These are phyloP conservation scores for Lunasporangiospora selenospora DNA, from an alignment of 192 early-diverging fungal species.

Conservation along the genomic window DNA sequence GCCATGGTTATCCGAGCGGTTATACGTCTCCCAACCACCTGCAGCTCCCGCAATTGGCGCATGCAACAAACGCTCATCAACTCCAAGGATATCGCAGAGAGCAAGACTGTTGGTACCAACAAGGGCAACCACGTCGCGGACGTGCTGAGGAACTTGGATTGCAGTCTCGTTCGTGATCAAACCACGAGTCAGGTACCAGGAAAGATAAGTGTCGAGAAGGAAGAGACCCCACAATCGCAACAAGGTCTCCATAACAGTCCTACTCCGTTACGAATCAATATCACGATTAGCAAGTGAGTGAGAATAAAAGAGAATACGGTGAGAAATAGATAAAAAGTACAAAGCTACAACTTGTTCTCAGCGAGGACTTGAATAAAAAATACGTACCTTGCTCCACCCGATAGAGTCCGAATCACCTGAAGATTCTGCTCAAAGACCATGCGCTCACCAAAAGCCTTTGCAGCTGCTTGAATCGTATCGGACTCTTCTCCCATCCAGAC, in stretches of 20 bases:
- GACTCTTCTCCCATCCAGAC: constrained; percentile 74
- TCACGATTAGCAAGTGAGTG: background rate
- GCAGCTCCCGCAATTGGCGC: constrained; percentile 65
- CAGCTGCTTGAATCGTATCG: constrained; percentile 62
- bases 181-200: constrained; percentile 50
- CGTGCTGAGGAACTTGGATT: constrained; percentile 19
- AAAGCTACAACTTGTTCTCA: too few species aligned
- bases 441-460: constrained; percentile 65
- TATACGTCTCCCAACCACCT: constrained; percentile 62
- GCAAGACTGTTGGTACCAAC: constrained; percentile 50
- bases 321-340: background rate
- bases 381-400: constrained; percentile 45
- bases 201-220: constrained; percentile 51
- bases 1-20: constrained; percentile 62
- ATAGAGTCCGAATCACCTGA: constrained; percentile 23
- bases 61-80: constrained; percentile 54
- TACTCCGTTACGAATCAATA: constrained; percentile 13
- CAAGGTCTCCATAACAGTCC: constrained; percentile 34
- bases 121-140: constrained; percentile 47
- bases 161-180: constrained; percentile 50
- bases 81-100: constrained; percentile 58
- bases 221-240: constrained; percentile 51
- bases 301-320: background rate
- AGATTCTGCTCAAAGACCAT: constrained; percentile 58
- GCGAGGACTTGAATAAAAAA: constrained; percentile 3